Evolutionary conservation across 1,284 basidiomycete species (phyloP), one percentile per base, ranked within the genome.

Genomic region (Ganoderma multipileum): DNA sequence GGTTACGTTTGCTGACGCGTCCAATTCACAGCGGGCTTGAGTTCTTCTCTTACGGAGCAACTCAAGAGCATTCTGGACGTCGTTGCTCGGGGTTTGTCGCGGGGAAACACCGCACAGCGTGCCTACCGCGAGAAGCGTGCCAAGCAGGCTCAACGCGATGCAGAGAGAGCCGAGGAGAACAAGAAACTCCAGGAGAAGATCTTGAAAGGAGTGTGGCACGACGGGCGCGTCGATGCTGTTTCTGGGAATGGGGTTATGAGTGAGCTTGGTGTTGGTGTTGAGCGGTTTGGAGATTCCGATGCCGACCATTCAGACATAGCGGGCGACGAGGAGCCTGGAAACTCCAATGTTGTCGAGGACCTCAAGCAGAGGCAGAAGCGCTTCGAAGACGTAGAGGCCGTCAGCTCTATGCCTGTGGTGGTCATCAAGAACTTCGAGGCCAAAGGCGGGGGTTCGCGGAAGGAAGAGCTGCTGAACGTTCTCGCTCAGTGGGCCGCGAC

Each of bases 401-500:
- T 93, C 62, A 83, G 85, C 38, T 83, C 89, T 0, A 82, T 97
- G 63, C 96, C 96, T 0, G 89, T 97, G n/a, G 93, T 98, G 0
- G 85, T 96, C 18, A 86, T 97, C 72, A 88, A 90, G 73, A 93
- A 95, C 79, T 98, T 91, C 76, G 89, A 88, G 14, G 80, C 85
- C 30, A 80, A 77, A 36, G 91, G 89, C 67, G 85, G 89, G 18
- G 88, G 88, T 0, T 80, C 85, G n/a, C 87, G 87, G 68, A 86
- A 86, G 73, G 91, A 93, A 54, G 91, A 95, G 55, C 76, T 98
- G 26, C 87, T 95, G 78, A 85, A 86, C 55, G 93, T 92, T 1
- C 80, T 99, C 26, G 88, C 93, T 1, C 89, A 93, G 68, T 99
- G 97, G 97, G 92, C 90, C 3, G 95, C 95, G 0, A 86, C 85